These are phyloP conservation scores for Cucumis hystrix DNA, from an alignment of 306 rosid species.

Conservation along the genomic window DNA sequence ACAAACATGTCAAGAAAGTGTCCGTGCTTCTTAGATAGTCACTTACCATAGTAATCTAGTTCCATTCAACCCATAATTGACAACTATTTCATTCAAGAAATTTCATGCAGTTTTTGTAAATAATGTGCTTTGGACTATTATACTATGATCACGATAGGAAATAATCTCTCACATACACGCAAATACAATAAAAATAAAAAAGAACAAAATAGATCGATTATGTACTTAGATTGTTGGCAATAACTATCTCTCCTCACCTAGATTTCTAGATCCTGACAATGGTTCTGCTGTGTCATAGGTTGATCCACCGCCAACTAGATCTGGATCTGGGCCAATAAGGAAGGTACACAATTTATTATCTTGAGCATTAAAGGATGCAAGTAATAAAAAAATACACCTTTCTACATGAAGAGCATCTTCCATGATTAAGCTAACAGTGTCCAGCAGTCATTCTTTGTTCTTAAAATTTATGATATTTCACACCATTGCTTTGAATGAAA, in stretches of 20 bases:
- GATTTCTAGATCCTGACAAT: constrained; percentile 9
- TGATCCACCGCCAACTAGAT: constrained; percentile 51
- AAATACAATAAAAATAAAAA: not conserved
- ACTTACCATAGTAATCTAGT: not conserved
- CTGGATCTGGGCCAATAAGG: constrained; percentile 64
- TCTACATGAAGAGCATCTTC: not conserved
- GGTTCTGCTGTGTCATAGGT: constrained; percentile 34
- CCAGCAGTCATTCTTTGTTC: not conserved
- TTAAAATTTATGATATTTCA: not conserved
- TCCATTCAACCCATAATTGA: not conserved
- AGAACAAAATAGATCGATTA: not conserved
- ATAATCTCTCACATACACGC: too few species aligned
- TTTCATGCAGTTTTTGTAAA: not conserved
- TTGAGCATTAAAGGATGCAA: not conserved
- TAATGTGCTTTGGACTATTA: not conserved
- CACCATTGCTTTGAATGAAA: not conserved
- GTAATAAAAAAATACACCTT: not conserved
- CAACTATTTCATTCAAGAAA: not conserved
- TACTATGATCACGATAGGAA: not conserved
- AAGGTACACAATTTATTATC: constrained; percentile 31
- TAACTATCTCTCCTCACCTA: not conserved
- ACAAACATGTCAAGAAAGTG: too few species aligned
- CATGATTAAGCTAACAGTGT: not conserved
- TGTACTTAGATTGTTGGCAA: not conserved
- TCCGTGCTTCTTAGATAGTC: not conserved